A percentile compares a stretch with the other conserved stretches of the same genome.
Evolutionary conservation across 495 filamentous ascomycete species (phyloP).

Genomic region (Oidiodendron maius): DNA sequence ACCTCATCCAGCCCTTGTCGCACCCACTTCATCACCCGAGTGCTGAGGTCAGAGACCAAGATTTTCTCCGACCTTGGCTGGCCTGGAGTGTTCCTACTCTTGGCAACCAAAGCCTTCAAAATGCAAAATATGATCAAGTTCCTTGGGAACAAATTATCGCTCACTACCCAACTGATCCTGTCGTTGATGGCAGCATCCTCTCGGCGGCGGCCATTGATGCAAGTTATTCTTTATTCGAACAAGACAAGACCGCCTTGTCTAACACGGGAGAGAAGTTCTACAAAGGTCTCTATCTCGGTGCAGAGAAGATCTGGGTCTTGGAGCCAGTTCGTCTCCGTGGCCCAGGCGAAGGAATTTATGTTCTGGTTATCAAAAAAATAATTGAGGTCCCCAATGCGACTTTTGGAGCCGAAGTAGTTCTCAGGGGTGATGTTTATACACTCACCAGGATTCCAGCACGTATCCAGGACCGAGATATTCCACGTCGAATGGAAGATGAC

Average conservation of each 20-base stretch:
- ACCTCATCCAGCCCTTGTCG: slow-evolving; percentile 46
- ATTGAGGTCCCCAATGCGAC: slow-evolving; percentile 19
- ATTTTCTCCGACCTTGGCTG: slow-evolving; percentile 52
- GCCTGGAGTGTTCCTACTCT: slow-evolving; percentile 53
- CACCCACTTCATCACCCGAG: slow-evolving; percentile 36
- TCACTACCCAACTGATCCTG: slow-evolving; percentile 30
- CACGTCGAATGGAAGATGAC: slow-evolving; percentile 28
- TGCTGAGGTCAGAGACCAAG: slow-evolving; percentile 29
- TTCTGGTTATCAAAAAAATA: slow-evolving; percentile 43
- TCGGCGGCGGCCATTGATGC: slow-evolving; percentile 52
- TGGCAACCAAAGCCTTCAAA: slow-evolving; percentile 21
- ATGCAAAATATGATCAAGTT: slow-evolving; percentile 38
- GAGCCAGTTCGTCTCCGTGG: slow-evolving; percentile 44
- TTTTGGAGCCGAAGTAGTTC: slow-evolving; percentile 6
- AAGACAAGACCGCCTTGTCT: slow-evolving; percentile 29
- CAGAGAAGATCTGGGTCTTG: slow-evolving; percentile 56
- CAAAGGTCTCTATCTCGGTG: slow-evolving; percentile 56
- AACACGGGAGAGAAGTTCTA: slow-evolving; percentile 24
- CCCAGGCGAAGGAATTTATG: slow-evolving; percentile 22
- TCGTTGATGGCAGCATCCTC: slow-evolving; percentile 57
- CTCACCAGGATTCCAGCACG: slow-evolving; percentile 27
- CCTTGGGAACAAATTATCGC: slow-evolving; percentile 42
- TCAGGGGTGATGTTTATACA: slow-evolving; percentile 42
- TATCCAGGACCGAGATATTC: slow-evolving; percentile 27
- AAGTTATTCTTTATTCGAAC: slow-evolving; percentile 48